Base-by-base conservation (phyloP, 176 grass and related monocot species). In the Juncus effusus region DNA sequence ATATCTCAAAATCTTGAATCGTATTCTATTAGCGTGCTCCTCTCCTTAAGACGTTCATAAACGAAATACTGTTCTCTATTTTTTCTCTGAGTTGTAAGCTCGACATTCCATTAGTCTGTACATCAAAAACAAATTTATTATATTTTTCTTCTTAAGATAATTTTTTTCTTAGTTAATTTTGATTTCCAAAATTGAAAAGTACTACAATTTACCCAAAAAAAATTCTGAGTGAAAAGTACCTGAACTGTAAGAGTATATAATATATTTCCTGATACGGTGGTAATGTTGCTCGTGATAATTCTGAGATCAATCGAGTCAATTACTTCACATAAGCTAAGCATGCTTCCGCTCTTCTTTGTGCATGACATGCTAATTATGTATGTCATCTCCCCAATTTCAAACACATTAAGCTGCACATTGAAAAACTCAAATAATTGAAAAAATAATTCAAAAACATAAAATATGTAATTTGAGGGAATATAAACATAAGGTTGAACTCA, bases 231-330 rank as follows among this genome's bases (percentile, higher is more conserved):
- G 59, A 4, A n/a, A 51, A 16, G 2, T 66, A 87, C 84, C 84
- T 93, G 67, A 11, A 93, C 68, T 36, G 81, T 68, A 10, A 69
- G 61, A 19, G 89, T 93, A 56, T 81, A 66, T 9, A 64, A 54
- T 5, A 93, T 37, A 7, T 16, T 77, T 44, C 74, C 81, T 10
- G 84, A 74, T 40, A 69, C 72, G 7, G 66, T 57, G 6, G 81
- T 87, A 71, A 88, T 13, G 69, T 74, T 93, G 44, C 76, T 61
- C 0, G 84, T 64, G 60, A 93, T 63, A 59, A 87, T 60, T 39
- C 60, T 53, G 42, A 87, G 80, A 47, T 66, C 74, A n/a, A 91
- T 70, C 16, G 40, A 69, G 13, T 86, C 42, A 61, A 91, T 39
- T 16, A 79, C 64, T 40, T 70, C 60, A 60, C 83, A 87, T 11